Conservation (phyloP, 106 monocot genomes). For the Phalaenopsis equestris region DNA sequence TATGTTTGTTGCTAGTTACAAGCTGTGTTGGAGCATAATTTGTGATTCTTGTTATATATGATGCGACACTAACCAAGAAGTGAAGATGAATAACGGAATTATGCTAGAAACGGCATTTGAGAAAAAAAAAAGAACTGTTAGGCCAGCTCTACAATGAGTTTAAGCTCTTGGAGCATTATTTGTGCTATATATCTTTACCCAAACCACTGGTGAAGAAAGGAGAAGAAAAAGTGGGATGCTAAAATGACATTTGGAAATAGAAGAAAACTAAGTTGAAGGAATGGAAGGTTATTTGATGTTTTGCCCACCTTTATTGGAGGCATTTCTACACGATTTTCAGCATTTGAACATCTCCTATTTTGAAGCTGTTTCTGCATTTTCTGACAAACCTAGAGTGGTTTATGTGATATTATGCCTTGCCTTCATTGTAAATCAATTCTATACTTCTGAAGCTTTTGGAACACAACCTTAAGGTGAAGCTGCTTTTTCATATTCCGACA, state of each 20-base stretch:
- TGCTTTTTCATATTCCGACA: not conserved
- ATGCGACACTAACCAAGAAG: not conserved
- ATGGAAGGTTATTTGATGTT: not conserved
- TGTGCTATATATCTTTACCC: no score
- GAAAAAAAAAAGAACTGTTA: not conserved
- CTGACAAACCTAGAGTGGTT: not conserved
- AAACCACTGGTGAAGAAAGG: no score
- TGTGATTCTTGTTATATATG: not conserved
- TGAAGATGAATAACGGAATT: not conserved
- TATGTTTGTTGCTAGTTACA: no score
- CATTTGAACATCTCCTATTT: not conserved
- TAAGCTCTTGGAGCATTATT: no score
- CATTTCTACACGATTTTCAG: not conserved
- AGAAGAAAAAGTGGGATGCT: no score
- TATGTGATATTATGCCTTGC: no score
- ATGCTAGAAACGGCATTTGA: not conserved
- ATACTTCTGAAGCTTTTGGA: not conserved
- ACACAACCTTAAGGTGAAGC: not conserved
- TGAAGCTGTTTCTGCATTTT: not conserved
- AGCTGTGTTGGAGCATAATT: not conserved
- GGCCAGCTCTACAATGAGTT: no score
- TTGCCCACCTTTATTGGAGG: not conserved
- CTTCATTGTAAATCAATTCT: not conserved
- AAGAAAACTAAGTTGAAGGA: not conserved
- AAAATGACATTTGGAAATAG: not conserved